Conservation (phyloP, 257 asterid species). For the Rubia yunnanensis region DNA sequence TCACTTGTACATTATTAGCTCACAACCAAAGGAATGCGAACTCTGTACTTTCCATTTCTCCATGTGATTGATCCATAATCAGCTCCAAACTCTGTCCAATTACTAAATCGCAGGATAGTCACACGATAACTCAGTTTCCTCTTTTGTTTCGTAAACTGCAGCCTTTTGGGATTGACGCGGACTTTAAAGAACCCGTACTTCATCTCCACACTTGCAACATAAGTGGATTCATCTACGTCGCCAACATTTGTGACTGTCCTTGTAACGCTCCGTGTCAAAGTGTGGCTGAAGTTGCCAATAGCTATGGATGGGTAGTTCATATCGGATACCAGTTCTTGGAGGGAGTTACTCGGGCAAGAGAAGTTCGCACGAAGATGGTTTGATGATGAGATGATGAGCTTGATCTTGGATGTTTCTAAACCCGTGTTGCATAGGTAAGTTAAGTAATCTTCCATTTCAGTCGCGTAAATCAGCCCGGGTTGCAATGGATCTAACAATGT, state of each 20-base stretch:
- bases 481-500: conserved; percentile 42
- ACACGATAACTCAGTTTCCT: conserved; percentile 49
- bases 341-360: conserved; percentile 41
- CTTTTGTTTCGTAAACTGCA: conserved; percentile 42
- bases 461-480: conserved; percentile 83
- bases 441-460: conserved; percentile 41
- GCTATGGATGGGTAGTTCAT: conserved; percentile 91
- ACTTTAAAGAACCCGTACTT: conserved; percentile 33
- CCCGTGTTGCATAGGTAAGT: conserved; percentile 58
- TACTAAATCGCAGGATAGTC: conserved; percentile 22
- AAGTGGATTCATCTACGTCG: conserved; percentile 45
- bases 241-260: conserved; percentile 65
- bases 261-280: conserved; percentile 25
- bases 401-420: conserved; percentile 41
- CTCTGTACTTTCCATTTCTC: conserved; percentile 47
- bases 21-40: conserved; percentile 60
- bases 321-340: conserved; percentile 42
- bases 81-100: conserved; percentile 11
- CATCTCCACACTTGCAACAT: conserved; percentile 35
- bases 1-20: neutral
- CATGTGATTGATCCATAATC: conserved; percentile 72
- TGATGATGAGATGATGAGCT: conserved; percentile 28
- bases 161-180: conserved; percentile 43
- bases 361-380: conserved; percentile 36
- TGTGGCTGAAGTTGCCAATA: conserved; percentile 28